phyloP scores from a whole-genome alignment of 169 alveolate species.

The Prorocentrum cordatum region DNA sequence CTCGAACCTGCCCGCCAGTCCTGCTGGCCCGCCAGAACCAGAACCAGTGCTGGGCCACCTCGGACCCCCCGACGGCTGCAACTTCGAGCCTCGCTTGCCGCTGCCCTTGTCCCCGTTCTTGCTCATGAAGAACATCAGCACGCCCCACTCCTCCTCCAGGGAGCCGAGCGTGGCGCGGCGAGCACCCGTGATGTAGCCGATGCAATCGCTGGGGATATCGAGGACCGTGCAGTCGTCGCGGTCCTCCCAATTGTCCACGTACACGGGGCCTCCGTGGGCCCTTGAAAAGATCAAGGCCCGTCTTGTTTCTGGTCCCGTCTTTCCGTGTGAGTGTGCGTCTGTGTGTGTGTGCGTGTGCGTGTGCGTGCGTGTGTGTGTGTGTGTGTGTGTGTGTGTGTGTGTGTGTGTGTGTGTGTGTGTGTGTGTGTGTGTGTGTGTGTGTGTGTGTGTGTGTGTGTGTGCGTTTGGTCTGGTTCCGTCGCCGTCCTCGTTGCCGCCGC shows the following conservation, averaged over 20 bases:
- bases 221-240: slow-evolving; percentile 47
- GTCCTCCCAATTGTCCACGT: slow-evolving; percentile 65
- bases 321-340: background rate
- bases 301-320: background rate
- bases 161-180: slow-evolving; percentile 50
- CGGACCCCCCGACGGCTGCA: background rate
- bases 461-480: no score
- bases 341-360: no score
- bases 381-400: no score
- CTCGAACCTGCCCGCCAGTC: no score
- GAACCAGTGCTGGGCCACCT: no score
- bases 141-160: slow-evolving; percentile 69
- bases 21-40: no score
- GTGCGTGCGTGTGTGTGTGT: no score
- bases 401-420: no score
- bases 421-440: no score
- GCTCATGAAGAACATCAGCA: slow-evolving; percentile 68
- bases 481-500: no score
- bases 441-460: no score
- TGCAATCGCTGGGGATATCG: slow-evolving; percentile 64
- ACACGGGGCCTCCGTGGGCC: background rate
- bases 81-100: background rate
- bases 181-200: slow-evolving; percentile 60
- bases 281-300: background rate
- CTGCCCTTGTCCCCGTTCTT: slow-evolving; percentile 37